Percentiles rank a stretch among this genome's conserved stretches.
These are phyloP conservation scores for Pistacia integerrima DNA, from an alignment of 345 rosid genomes.

Conservation along the genomic window DNA sequence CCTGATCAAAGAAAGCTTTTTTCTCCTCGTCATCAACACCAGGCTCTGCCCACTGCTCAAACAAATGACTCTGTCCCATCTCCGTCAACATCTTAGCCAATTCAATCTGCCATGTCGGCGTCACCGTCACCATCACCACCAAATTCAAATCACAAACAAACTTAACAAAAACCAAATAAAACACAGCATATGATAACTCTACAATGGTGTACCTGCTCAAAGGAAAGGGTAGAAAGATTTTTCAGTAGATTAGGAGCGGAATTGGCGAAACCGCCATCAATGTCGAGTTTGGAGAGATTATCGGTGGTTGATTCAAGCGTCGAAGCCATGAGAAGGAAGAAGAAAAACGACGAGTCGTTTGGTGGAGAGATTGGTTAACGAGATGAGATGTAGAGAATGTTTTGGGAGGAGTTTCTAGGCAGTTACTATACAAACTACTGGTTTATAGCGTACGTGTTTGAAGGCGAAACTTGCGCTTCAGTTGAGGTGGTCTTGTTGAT, in stretches of 20 bases:
- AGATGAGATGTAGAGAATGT: no score
- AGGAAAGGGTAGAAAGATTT: conserved; percentile 57
- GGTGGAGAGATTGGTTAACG: neutral
- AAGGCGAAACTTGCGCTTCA: neutral
- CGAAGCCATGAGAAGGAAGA: conserved; percentile 30
- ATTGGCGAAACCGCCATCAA: conserved; percentile 43
- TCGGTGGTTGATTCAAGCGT: conserved; percentile 28
- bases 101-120: conserved; percentile 50
- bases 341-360: neutral
- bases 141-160: neutral
- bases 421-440: neutral
- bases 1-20: conserved; percentile 72
- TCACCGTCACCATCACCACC: neutral
- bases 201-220: conserved; percentile 45
- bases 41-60: conserved; percentile 72
- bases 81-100: conserved; percentile 72
- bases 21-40: conserved; percentile 72
- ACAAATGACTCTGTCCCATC: conserved; percentile 74
- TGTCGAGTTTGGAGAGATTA: conserved; percentile 35
- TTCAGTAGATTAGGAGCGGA: conserved; percentile 59
- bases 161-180: neutral
- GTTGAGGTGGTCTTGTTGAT: neutral
- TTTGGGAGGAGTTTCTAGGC: no score
- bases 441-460: neutral
- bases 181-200: neutral